A percentile compares a stretch with the other conserved stretches of the same genome.
These are phyloP conservation scores for Cyanodermella asteris DNA, from an alignment of 2,329 filamentous ascomycete genomes.

Conservation along the genomic window DNA sequence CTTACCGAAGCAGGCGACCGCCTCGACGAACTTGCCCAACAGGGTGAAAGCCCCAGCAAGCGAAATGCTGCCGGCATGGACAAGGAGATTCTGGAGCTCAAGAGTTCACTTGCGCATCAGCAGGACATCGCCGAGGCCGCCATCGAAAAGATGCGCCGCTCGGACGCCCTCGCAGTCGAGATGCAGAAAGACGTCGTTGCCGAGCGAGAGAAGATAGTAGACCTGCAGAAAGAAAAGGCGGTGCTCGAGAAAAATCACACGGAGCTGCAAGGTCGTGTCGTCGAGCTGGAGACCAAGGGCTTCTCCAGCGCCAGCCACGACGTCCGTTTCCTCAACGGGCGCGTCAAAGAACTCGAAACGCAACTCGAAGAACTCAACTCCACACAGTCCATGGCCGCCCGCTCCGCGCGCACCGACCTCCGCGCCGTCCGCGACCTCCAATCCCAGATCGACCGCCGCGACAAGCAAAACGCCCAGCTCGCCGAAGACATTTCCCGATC, in stretches of 20 bases:
- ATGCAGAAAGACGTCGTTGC: constrained; percentile 79
- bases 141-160: constrained; percentile 89
- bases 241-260: constrained; percentile 73
- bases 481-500: constrained; percentile 66
- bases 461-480: constrained; percentile 64
- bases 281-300: constrained; percentile 91
- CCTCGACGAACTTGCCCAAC: constrained; percentile 69
- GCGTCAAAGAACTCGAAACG: constrained; percentile 87
- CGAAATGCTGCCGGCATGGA: constrained; percentile 78
- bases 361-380: constrained; percentile 68
- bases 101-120: constrained; percentile 71
- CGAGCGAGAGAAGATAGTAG: constrained; percentile 62
- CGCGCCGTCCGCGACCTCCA: constrained; percentile 86
- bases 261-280: constrained; percentile 69
- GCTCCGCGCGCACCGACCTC: constrained; percentile 78
- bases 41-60: constrained; percentile 67
- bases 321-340: constrained; percentile 80
- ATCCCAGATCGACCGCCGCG: constrained; percentile 74
- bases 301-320: constrained; percentile 89
- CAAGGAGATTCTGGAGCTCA: constrained; percentile 72
- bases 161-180: constrained; percentile 68
- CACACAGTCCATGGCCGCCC: constrained; percentile 57
- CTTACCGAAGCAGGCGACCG: constrained; percentile 72
- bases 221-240: constrained; percentile 77
- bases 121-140: constrained; percentile 82